phyloP scores from a whole-genome alignment of 2,329 filamentous ascomycete species.

The Fusarium xylarioides region DNA sequence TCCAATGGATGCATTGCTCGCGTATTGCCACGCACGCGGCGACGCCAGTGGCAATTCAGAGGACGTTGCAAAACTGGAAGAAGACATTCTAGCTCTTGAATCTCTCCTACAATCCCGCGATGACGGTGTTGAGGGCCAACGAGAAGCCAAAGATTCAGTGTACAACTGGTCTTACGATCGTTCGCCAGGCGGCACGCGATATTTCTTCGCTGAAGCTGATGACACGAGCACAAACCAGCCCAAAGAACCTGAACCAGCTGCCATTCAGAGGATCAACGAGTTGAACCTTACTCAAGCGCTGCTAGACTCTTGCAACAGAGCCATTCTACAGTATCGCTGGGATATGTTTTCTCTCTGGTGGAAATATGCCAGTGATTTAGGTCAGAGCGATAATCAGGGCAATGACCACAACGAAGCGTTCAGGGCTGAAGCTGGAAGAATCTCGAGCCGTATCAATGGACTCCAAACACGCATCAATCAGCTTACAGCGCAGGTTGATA shows the following conservation, averaged over 20 bases:
- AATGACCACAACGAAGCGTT: background rate
- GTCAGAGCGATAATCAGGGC: background rate
- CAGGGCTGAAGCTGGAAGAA: background rate
- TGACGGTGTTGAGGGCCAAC: conserved; percentile 46
- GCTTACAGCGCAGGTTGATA: background rate
- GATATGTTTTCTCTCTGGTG: conserved; percentile 55
- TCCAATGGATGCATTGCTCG: conserved; percentile 50
- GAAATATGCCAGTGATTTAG: conserved; percentile 40
- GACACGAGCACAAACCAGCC: conserved; percentile 6
- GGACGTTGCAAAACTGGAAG: conserved; percentile 35
- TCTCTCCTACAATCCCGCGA: conserved; percentile 43
- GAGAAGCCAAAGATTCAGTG: conserved; percentile 43
- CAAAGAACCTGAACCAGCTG: background rate
- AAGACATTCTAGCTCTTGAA: conserved; percentile 42
- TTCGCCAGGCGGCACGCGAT: conserved; percentile 40
- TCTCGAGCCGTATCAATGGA: background rate
- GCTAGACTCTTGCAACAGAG: conserved; percentile 33
- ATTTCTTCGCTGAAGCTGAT: conserved; percentile 35
- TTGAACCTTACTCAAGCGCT: conserved; percentile 39
- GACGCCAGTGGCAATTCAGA: conserved; percentile 17
- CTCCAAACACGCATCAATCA: background rate
- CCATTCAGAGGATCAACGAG: background rate
- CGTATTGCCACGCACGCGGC: conserved; percentile 45
- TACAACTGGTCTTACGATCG: conserved; percentile 46
- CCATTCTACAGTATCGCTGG: conserved; percentile 46